Conservation (phyloP, 2,329 filamentous ascomycete genomes). For the Beauveria scarabaeidicola region DNA sequence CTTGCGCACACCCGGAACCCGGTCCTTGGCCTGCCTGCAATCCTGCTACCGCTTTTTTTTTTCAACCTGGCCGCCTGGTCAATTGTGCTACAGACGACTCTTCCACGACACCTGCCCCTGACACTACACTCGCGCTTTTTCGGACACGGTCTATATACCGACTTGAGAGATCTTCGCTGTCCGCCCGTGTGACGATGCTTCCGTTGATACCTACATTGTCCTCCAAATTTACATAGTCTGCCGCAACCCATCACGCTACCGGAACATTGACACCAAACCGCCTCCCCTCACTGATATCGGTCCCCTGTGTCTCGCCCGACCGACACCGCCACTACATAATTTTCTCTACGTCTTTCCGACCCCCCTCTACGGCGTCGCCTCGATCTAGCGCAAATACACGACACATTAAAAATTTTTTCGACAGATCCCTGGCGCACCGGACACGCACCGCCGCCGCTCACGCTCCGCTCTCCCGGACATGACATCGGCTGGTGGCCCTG, state of each 20-base stretch:
- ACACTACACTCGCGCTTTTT: not conserved
- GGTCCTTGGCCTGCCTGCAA: not conserved
- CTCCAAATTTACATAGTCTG: not conserved
- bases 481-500: slow-evolving; percentile 25
- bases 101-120: slow-evolving; percentile 4
- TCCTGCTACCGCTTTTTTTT: not conserved
- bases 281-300: not conserved
- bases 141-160: not conserved
- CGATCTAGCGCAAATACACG: not conserved
- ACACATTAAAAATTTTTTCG: not conserved
- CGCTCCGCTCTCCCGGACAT: slow-evolving; percentile 23
- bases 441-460: slow-evolving; percentile 13
- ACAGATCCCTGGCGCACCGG: slow-evolving; percentile 12
- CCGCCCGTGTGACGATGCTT: not conserved
- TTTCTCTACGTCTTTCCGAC: not conserved
- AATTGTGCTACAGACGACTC: slow-evolving; percentile 7
- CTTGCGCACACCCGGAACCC: slow-evolving; percentile 2
- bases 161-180: not conserved
- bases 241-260: not conserved
- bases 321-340: not conserved
- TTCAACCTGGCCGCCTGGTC: not conserved
- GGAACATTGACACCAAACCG: not conserved
- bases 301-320: slow-evolving; percentile 2
- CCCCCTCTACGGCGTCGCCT: not conserved
- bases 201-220: not conserved